These are phyloP conservation scores for Pleurotus giganteus DNA, from an alignment of 768 basidiomycete genomes.

Conservation along the genomic window DNA sequence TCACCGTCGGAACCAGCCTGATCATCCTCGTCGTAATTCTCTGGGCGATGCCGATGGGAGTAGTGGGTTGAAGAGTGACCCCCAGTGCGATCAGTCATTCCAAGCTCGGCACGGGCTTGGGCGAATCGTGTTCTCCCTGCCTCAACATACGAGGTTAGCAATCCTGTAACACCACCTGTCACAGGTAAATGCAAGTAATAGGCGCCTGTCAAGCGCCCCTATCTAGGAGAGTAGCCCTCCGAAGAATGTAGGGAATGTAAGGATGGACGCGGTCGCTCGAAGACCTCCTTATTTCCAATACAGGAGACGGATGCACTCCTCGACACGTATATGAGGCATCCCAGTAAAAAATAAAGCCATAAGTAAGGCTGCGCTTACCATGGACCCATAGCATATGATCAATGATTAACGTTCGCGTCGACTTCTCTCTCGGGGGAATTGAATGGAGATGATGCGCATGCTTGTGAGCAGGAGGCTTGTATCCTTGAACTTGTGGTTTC, in stretches of 20 bases:
- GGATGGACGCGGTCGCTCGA: no score
- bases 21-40: conserved; percentile 76
- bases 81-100: conserved; percentile 81
- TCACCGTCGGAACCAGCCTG: conserved; percentile 67
- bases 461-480: conserved; percentile 78
- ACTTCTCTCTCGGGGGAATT: conserved; percentile 85
- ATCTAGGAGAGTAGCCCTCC: no score
- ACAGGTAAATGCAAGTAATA: no score
- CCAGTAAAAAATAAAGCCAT: background rate
- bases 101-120: conserved; percentile 82
- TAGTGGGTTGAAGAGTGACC: conserved; percentile 61
- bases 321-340: background rate
- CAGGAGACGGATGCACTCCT: no score
- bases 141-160: background rate
- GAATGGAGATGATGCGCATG: conserved; percentile 87
- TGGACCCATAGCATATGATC: conserved; percentile 90
- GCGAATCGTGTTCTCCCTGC: conserved; percentile 73
- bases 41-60: conserved; percentile 63
- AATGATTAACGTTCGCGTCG: conserved; percentile 83
- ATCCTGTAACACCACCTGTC: no score
- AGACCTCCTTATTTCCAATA: no score
- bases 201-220: background rate
- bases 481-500: conserved; percentile 18
- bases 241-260: no score
- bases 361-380: conserved; percentile 27